phyloP scores from a whole-genome alignment of 2,329 filamentous ascomycete genomes.

The Fusarium subglutinans region DNA sequence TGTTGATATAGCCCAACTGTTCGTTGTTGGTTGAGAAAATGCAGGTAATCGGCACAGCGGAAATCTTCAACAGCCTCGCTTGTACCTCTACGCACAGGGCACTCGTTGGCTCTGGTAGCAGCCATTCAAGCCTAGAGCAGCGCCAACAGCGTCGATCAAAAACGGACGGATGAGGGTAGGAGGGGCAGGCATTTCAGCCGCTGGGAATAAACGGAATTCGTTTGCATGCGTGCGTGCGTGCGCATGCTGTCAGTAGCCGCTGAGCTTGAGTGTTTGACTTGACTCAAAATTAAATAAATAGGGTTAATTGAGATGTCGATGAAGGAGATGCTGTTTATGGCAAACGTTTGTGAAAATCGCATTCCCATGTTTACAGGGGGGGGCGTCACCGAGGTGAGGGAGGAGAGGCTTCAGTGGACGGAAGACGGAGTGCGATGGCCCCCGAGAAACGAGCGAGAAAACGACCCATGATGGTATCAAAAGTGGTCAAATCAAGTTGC shows the following conservation, averaged over 20 bases:
- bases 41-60: background rate
- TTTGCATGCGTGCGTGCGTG: background rate
- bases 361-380: background rate
- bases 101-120: background rate
- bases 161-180: background rate
- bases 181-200: background rate
- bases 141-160: conserved; percentile 8
- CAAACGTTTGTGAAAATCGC: conserved; percentile 8
- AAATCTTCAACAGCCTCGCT: background rate
- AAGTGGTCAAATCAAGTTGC: conserved; percentile 26
- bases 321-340: background rate
- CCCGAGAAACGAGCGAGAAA: conserved; percentile 21
- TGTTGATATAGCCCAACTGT: background rate
- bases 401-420: no score
- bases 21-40: background rate
- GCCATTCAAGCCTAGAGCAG: background rate
- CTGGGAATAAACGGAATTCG: background rate
- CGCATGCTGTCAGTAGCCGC: conserved; percentile 2
- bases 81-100: conserved; percentile 14
- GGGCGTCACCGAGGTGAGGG: background rate
- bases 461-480: conserved; percentile 31
- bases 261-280: background rate
- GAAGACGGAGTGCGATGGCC: conserved; percentile 14
- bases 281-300: background rate
- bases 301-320: background rate